A percentile compares a stretch with the other conserved stretches of the same genome.
Conservation (phyloP, 2,329 filamentous ascomycete species). For the Pseudogymnoascus sp. region DNA sequence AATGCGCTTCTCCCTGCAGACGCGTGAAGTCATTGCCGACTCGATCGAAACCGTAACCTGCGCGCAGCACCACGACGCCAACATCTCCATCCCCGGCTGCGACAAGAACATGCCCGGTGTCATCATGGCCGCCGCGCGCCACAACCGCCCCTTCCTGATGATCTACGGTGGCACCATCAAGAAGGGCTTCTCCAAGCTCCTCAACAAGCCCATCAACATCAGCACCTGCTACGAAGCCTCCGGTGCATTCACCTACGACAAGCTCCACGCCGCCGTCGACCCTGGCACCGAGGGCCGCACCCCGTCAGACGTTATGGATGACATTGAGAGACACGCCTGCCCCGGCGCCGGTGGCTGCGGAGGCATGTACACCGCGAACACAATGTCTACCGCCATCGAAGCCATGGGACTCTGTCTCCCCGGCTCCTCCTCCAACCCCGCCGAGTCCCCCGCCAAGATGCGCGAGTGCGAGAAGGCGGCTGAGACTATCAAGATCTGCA, state of each 20-base stretch:
- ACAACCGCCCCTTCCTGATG: slow-evolving; percentile 91
- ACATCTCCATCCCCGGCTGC: slow-evolving; percentile 86
- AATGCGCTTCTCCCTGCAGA: slow-evolving; percentile 89
- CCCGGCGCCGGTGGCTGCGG: slow-evolving; percentile 62
- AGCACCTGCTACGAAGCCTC: slow-evolving; percentile 81
- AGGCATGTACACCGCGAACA: slow-evolving; percentile 73
- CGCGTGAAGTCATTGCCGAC: slow-evolving; percentile 86
- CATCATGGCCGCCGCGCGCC: slow-evolving; percentile 80
- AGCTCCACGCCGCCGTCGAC: slow-evolving; percentile 60
- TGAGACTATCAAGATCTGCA: slow-evolving; percentile 58
- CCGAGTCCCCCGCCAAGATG: slow-evolving; percentile 60
- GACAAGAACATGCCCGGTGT: slow-evolving; percentile 98
- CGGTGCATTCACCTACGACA: slow-evolving; percentile 73
- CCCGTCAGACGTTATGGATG: slow-evolving; percentile 71
- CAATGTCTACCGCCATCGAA: slow-evolving; percentile 66
- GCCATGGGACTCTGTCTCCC: slow-evolving; percentile 62
- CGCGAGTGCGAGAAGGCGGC: slow-evolving; percentile 62
- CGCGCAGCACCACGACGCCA: slow-evolving; percentile 86
- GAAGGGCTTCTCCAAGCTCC: slow-evolving; percentile 71
- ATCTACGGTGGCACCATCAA: slow-evolving; percentile 89
- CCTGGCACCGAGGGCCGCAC: slow-evolving; percentile 56
- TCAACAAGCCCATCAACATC: slow-evolving; percentile 78
- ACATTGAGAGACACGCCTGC: slow-evolving; percentile 63
- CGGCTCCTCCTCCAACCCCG: slow-evolving; percentile 62
- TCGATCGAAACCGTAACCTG: slow-evolving; percentile 89